Evolutionary conservation across 1,284 basidiomycete genomes (phyloP), one percentile per base, ranked within the genome.

Genomic region (Naganishia sp.): DNA sequence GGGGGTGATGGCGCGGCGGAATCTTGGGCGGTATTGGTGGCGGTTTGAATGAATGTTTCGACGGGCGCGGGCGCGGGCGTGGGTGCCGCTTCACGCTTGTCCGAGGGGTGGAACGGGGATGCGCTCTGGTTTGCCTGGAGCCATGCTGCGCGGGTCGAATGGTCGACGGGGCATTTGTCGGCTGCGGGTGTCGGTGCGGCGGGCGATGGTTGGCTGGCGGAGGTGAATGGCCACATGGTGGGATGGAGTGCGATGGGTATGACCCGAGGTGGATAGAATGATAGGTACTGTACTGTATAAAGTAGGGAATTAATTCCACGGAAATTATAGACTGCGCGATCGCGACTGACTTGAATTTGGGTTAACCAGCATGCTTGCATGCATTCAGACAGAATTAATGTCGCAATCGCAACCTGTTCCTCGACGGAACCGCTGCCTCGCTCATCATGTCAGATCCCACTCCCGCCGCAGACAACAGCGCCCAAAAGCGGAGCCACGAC

Each of bases 151-250:
- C 75, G 76, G 32, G 79, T 79, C 0, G 79, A 72, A 67, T 87
- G 85, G 76, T 88, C 85, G 0, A 88, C 87, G 18, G 90, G 90
- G 75, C 90, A 92, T 74, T 83, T 82, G 75, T 85, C 85, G 41
- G 79, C 73, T 70, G 71, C 46, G 6, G 63, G 7, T 15, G 51
- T 21, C 31, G 62, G 2, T 15, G 46, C 9, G 31, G 67, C 6
- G 18, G 53, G 9, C 28, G 42, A 31, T 2, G 68, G 18, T 2
- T 68, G 31, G 13, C 58, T 13, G 9, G 52, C 10, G 2, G 68
- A 61, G 35, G 67, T 60, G 66, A 72, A 71, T 54, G 71, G 72
- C 71, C 71, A 72, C 71, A 72, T 73, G 56, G 52, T 65, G 42
- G 6, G 41, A 28, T 28, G 49, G 32, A 23, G 6, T 28, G 39